A percentile compares a stretch with the other conserved stretches of the same genome.
phyloP scores from a whole-genome alignment of 192 early-diverging fungal species.

The Polychytrium aggregatum region DNA sequence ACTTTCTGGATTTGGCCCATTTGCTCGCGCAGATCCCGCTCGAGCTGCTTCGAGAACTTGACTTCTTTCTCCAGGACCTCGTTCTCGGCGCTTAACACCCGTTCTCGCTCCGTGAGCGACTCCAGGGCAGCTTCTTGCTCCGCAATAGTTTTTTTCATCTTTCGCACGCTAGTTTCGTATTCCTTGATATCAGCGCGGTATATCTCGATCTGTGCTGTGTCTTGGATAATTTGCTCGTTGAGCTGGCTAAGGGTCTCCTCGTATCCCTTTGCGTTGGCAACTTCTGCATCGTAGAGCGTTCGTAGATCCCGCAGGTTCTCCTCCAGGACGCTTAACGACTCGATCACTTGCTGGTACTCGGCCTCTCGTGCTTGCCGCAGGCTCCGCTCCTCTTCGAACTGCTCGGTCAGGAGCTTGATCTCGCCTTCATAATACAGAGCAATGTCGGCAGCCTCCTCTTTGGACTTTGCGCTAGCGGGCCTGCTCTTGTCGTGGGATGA shows the following conservation, averaged over 20 bases:
- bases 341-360: conserved; percentile 1
- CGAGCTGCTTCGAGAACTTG: no score
- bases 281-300: background rate
- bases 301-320: conserved; percentile 1
- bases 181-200: no score
- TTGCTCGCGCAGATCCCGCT: background rate
- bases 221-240: background rate
- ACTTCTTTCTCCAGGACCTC: no score
- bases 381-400: conserved; percentile 2
- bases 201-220: background rate
- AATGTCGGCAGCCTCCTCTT: background rate
- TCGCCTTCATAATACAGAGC: conserved; percentile 9
- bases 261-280: background rate
- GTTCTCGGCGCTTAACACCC: no score
- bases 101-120: no score
- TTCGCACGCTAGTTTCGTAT: background rate
- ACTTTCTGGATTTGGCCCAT: background rate
- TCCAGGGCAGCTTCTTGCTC: background rate
- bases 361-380: conserved; percentile 6
- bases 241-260: background rate
- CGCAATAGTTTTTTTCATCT: background rate
- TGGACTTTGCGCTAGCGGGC: background rate
- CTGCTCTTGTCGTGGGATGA: background rate
- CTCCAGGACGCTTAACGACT: conserved; percentile 8
- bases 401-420: background rate